A percentile compares a stretch with the other conserved stretches of the same genome.
phyloP scores from a whole-genome alignment of 306 rosid genomes.

The Mimosa bimucronata region DNA sequence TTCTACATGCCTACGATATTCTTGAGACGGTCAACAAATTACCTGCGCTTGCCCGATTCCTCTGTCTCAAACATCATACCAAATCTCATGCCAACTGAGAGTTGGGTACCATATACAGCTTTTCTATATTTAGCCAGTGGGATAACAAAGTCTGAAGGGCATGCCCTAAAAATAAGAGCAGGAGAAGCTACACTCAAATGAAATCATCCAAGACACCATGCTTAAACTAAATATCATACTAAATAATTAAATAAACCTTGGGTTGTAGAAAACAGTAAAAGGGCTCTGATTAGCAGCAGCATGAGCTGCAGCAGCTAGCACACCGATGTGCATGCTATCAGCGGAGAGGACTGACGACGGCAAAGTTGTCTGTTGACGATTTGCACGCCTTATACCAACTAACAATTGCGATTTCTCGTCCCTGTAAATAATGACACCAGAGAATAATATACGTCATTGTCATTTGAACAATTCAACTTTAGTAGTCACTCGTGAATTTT shows the following conservation, averaged over 20 bases:
- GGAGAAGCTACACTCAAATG: conserved; percentile 5
- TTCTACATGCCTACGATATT: not conserved
- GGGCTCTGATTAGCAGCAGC: conserved; percentile 91
- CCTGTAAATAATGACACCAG: conserved; percentile 49
- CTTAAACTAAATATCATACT: not conserved
- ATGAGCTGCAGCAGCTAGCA: conserved; percentile 99
- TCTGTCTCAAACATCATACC: conserved; percentile 99
- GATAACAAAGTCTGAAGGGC: conserved; percentile 95
- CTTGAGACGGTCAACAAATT: conserved; percentile 35
- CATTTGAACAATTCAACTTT: not conserved
- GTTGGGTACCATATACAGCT: conserved; percentile 79
- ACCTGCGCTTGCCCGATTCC: conserved; percentile 98
- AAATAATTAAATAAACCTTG: conserved; percentile 57
- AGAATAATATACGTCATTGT: not conserved
- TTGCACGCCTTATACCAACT: conserved; percentile 92
- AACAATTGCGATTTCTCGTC: conserved; percentile 89
- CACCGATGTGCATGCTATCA: conserved; percentile 99
- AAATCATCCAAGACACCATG: conserved; percentile 6
- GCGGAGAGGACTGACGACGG: conserved; percentile 97
- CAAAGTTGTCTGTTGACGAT: conserved; percentile 86
- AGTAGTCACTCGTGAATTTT: not conserved
- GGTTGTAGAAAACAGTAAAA: conserved; percentile 92
- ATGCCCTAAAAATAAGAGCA: conserved; percentile 67
- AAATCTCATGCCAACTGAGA: conserved; percentile 95
- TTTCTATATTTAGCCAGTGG: conserved; percentile 78